These are phyloP conservation scores for Kwoniella newhampshirensis DNA, from an alignment of 768 basidiomycete genomes.

Conservation along the genomic window DNA sequence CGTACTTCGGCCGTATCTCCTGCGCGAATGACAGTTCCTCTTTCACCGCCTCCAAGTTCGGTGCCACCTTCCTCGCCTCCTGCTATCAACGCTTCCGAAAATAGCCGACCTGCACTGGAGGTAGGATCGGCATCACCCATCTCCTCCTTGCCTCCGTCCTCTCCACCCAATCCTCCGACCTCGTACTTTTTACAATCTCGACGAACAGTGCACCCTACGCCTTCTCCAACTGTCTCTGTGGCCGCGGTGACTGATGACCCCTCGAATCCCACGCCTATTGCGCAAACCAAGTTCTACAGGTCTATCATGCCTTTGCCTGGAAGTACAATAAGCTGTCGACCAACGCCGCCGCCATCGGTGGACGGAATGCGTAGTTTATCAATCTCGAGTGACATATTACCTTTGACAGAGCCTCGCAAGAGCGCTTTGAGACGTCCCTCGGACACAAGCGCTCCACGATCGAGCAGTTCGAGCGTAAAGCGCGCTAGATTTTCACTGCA, in stretches of 20 bases:
- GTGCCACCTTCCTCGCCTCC: conserved; percentile 8
- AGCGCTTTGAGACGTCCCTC: conserved; percentile 21
- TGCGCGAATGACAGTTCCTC: conserved; percentile 2
- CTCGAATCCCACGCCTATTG: background rate
- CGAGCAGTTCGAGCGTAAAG: conserved; percentile 14
- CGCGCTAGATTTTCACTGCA: conserved; percentile 33
- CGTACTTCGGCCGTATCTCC: background rate
- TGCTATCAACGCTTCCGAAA: background rate
- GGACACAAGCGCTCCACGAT: conserved; percentile 1
- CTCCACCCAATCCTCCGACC: conserved; percentile 7
- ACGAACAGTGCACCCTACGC: conserved; percentile 18
- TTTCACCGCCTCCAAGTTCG: conserved; percentile 16
- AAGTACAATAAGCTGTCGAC: background rate
- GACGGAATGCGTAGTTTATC: conserved; percentile 16
- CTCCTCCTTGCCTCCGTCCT: conserved; percentile 21
- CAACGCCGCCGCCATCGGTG: conserved; percentile 23
- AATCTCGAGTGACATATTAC: conserved; percentile 8
- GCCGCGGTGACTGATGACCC: background rate
- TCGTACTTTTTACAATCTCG: background rate
- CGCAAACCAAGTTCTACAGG: background rate
- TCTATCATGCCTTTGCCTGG: background rate
- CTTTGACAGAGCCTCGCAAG: conserved; percentile 14
- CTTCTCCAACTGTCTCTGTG: conserved; percentile 17
- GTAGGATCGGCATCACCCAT: conserved; percentile 7
- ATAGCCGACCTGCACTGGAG: conserved; percentile 6